Evolutionary conservation across 2,329 filamentous ascomycete genomes (phyloP).

Genomic region (Gaeumannomyces sp.): DNA sequence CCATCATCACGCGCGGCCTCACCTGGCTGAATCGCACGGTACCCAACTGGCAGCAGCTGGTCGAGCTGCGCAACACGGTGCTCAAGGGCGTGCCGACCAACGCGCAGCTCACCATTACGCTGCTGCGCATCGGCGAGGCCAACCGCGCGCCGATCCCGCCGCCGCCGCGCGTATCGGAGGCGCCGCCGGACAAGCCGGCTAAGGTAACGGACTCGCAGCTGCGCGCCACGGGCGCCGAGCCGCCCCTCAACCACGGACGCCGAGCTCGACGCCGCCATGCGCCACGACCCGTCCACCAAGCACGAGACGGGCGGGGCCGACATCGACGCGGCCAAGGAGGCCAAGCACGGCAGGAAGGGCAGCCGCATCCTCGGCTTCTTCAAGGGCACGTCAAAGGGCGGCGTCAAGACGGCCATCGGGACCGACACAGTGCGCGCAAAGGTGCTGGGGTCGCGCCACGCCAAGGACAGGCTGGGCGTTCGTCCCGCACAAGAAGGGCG

Average conservation of each 20-base stretch:
- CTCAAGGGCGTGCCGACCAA: constrained; percentile 82
- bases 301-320: constrained; percentile 35
- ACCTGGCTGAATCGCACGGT: constrained; percentile 52
- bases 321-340: constrained; percentile 39
- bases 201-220: constrained; percentile 40
- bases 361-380: constrained; percentile 56
- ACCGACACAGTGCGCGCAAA: constrained; percentile 67
- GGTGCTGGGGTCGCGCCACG: constrained; percentile 49
- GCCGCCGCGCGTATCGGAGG: constrained; percentile 31
- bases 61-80: constrained; percentile 62
- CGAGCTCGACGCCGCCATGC: constrained; percentile 61
- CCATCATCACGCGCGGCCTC: constrained; percentile 57
- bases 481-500: constrained; percentile 39
- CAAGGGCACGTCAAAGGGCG: constrained; percentile 63
- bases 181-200: constrained; percentile 30
- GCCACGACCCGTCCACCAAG: constrained; percentile 31
- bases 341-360: constrained; percentile 33
- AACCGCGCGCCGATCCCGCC: constrained; percentile 74
- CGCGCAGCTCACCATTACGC: constrained; percentile 73
- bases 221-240: constrained; percentile 37
- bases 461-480: constrained; percentile 68
- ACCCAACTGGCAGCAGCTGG: constrained; percentile 68
- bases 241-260: constrained; percentile 52
- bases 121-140: constrained; percentile 74
- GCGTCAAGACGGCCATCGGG: constrained; percentile 65